Conservation (phyloP, 1,139 yeast species). For the Candida buenavistaensis region DNA sequence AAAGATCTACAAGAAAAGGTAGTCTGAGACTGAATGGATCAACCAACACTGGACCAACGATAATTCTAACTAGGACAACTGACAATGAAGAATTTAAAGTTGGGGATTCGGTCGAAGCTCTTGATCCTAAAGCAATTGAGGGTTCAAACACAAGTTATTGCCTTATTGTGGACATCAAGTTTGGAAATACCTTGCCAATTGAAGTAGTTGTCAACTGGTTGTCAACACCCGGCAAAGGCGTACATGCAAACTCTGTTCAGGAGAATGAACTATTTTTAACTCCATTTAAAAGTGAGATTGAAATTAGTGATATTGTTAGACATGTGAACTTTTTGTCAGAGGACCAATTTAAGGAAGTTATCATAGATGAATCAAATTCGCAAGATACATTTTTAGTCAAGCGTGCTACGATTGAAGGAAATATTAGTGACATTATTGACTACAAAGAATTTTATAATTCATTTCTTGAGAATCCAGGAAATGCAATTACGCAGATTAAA, state of each 20-base stretch:
- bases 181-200: conserved; percentile 39
- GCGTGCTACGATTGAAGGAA: conserved; percentile 38
- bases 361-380: conserved; percentile 30
- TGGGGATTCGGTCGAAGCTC: conserved; percentile 42
- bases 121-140: conserved; percentile 15
- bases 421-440: conserved; percentile 36
- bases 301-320: conserved; percentile 28
- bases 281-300: conserved; percentile 34
- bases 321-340: conserved; percentile 36
- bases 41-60: conserved; percentile 13
- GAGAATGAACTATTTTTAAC: conserved; percentile 50
- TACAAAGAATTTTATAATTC: conserved; percentile 25
- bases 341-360: conserved; percentile 23
- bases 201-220: conserved; percentile 43
- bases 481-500: neutral
- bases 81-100: conserved; percentile 39
- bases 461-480: neutral
- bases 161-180: conserved; percentile 39
- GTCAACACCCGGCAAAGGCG: no score
- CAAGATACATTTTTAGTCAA: conserved; percentile 34
- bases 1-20: conserved; percentile 18
- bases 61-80: conserved; percentile 24
- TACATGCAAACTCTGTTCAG: no score
- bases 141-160: conserved; percentile 27
- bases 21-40: conserved; percentile 13